Evolutionary conservation across 306 rosid species (phyloP).

Genomic region (Calophaca sinica): DNA sequence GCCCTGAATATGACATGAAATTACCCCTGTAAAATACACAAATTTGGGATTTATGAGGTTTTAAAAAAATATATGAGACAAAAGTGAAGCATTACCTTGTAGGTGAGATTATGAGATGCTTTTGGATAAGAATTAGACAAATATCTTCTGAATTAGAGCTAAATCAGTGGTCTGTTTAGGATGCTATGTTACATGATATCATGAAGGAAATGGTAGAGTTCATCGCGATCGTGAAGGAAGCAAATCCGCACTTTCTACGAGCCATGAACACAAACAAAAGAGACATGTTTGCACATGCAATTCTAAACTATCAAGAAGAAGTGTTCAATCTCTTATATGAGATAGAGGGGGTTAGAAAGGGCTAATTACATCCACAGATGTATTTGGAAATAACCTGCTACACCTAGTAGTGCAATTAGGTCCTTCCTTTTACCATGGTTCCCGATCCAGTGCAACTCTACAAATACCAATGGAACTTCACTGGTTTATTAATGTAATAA

Average conservation of each 20-base stretch:
- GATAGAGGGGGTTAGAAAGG: neutral
- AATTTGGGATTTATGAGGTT: neutral
- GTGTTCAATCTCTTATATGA: neutral
- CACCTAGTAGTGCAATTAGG: constrained; percentile 1
- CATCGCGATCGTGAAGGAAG: neutral
- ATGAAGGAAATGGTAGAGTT: constrained; percentile 9
- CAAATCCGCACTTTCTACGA: neutral
- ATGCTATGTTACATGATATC: constrained; percentile 29
- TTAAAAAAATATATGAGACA: neutral
- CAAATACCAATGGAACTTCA: no score
- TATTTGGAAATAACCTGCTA: constrained; percentile 3
- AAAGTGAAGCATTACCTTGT: neutral
- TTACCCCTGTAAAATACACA: no score
- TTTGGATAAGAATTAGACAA: neutral
- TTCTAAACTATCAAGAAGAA: neutral
- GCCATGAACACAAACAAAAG: neutral
- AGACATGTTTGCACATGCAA: neutral
- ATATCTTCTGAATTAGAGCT: neutral
- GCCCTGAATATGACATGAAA: no score
- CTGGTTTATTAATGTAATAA: no score
- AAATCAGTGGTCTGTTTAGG: neutral
- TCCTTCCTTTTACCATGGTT: neutral
- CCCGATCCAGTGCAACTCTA: neutral
- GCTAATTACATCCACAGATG: neutral
- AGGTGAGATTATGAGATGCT: neutral